Base-by-base conservation (phyloP, 768 basidiomycete species). In the Mycena rosella region DNA sequence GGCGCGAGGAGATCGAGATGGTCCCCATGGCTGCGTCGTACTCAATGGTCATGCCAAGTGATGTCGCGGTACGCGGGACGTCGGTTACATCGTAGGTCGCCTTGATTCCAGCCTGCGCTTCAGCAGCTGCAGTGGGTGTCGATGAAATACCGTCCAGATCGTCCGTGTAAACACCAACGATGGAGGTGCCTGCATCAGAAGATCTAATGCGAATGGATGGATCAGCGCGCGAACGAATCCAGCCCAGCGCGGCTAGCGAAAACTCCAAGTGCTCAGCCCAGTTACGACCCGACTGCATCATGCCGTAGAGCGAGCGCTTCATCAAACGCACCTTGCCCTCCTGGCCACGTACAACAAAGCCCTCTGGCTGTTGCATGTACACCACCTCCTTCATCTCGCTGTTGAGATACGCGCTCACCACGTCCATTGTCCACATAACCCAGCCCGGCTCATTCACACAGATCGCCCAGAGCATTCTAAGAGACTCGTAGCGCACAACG, bases 291-390 rank as follows among this genome's bases (percentile, higher is more conserved):
- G 58, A 63, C 55, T 70, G 71, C 71, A 62, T 72, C 44, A 61
- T 63, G 26, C 67, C 67, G 54, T 68, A 72, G 42, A 69, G 54
- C 5, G 67, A 52, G 20, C 52, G 45, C 48, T 49, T 59, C 45
- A 69, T 53, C 34, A 53, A 42, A 48, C 55, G 60, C 1, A 60
- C 63, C 48, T 60, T 57, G 0, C 47, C 42, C 40, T 66, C 65
- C 45, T 60, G 53, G 27, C 22, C 36, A 0, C n/a, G 61, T 26
- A 60, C 45, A 6, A 60, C 51, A 18, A 72, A 75, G 1, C 80
- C 77, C 48, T 52, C 49, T 0, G 78, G 79, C 30, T 76, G 70
- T 24, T 74, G 56, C 78, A 84, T 81, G 68, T 78, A 84, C 56
- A 83, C 79, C 0, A 60, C 55, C 44, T 71, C 66, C 27, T 75